Conservation (phyloP, 2,329 filamentous ascomycete species). For the Hymenoscyphus occultus region DNA sequence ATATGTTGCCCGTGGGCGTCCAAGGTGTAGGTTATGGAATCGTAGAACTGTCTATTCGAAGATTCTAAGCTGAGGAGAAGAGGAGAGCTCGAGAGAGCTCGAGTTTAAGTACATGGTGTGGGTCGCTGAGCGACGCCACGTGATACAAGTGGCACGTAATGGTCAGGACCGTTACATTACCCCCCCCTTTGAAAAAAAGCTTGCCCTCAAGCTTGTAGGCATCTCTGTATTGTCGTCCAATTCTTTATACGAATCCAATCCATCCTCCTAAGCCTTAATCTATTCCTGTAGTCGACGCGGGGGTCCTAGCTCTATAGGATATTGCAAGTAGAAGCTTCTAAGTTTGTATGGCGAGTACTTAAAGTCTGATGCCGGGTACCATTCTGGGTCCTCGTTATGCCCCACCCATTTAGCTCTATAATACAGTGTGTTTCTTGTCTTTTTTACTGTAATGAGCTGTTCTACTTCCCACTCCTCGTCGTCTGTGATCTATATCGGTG, state of each 20-base stretch:
- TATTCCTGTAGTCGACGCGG: neutral
- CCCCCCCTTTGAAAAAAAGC: conserved; percentile 6
- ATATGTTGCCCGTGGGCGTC: no score
- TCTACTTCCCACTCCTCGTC: neutral
- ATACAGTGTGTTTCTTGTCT: neutral
- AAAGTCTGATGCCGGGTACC: neutral
- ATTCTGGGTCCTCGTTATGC: neutral
- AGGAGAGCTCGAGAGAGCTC: no score
- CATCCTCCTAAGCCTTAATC: neutral
- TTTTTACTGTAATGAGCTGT: neutral
- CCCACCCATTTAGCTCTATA: neutral
- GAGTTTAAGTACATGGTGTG: no score
- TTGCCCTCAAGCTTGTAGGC: conserved; percentile 1
- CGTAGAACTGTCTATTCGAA: no score
- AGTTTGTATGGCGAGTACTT: neutral
- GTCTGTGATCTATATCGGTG: neutral
- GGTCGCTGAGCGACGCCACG: no score
- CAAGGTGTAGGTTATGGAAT: no score
- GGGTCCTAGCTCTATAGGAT: neutral
- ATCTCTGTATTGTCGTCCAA: neutral
- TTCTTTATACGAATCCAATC: neutral
- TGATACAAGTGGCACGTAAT: neutral
- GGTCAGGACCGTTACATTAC: neutral
- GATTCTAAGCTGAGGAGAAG: no score
- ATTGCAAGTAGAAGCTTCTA: neutral